phyloP scores from a whole-genome alignment of 2,329 filamentous ascomycete species.

The Fusarium hostae region DNA sequence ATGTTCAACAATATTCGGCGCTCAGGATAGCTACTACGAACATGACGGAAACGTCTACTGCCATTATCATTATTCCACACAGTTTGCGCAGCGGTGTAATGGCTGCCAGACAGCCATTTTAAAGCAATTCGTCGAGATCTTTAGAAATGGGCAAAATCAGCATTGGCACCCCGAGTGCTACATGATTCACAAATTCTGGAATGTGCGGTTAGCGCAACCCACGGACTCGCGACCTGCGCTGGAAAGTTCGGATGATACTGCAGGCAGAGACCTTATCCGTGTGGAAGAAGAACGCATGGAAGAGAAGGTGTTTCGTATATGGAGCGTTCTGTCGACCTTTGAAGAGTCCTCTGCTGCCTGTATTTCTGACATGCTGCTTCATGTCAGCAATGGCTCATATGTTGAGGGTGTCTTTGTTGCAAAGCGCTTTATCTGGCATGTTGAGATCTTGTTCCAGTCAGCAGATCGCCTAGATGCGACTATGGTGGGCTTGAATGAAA shows the following conservation, averaged over 20 bases:
- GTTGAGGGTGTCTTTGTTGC: conserved; percentile 94
- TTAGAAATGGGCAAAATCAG: conserved; percentile 96
- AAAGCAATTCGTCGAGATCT: conserved; percentile 99
- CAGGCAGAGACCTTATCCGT: conserved; percentile 79
- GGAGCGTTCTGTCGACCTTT: conserved; percentile 96
- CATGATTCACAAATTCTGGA: conserved; percentile 99
- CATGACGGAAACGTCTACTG: conserved; percentile 97
- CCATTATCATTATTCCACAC: conserved; percentile 98
- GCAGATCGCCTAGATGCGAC: conserved; percentile 85
- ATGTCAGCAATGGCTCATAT: conserved; percentile 97
- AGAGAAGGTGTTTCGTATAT: conserved; percentile 97
- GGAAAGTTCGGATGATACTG: conserved; percentile 59
- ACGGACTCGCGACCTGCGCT: conserved; percentile 60
- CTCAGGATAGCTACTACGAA: conserved; percentile 98
- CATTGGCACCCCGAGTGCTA: conserved; percentile 99
- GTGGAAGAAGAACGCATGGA: conserved; percentile 94
- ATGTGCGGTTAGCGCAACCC: conserved; percentile 81
- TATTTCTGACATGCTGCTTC: conserved; percentile 98
- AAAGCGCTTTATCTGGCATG: conserved; percentile 95
- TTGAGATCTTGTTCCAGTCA: conserved; percentile 90
- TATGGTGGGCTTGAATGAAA: conserved; percentile 75
- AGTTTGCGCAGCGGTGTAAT: conserved; percentile 95
- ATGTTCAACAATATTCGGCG: conserved; percentile 97
- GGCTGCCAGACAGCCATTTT: conserved; percentile 97
- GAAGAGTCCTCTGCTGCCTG: conserved; percentile 98